Evolutionary conservation across 805 yeast species (phyloP).

Genomic region (Pichia eremophila): DNA sequence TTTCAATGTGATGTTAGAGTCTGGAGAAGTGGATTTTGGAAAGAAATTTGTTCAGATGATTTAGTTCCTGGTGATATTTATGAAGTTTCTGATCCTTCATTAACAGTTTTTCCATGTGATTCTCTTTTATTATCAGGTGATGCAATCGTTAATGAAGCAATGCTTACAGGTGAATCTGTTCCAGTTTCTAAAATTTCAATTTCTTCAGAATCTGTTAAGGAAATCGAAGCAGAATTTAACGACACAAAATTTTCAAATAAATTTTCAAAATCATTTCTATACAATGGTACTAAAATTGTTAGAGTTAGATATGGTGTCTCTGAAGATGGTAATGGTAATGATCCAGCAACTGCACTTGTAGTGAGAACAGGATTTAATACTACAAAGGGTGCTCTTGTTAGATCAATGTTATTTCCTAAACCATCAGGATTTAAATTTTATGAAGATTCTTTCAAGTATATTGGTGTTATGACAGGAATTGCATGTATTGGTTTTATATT

Average conservation of each 20-base stretch:
- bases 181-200: conserved; percentile 83
- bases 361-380: conserved; percentile 90
- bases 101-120: conserved; percentile 76
- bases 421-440: conserved; percentile 91
- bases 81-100: conserved; percentile 81
- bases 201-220: conserved; percentile 47
- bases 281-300: conserved; percentile 82
- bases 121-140: conserved; percentile 82
- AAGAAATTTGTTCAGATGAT: conserved; percentile 61
- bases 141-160: conserved; percentile 93
- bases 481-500: conserved; percentile 79
- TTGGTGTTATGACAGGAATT: conserved; percentile 85
- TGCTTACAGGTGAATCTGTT: conserved; percentile 97
- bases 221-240: conserved; percentile 46
- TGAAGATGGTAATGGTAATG: conserved; percentile 50
- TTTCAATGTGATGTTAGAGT: conserved; percentile 80
- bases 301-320: conserved; percentile 61
- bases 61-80: conserved; percentile 94
- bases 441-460: conserved; percentile 88
- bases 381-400: conserved; percentile 84
- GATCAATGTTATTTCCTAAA: conserved; percentile 95
- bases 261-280: conserved; percentile 69
- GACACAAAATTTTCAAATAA: conserved; percentile 48
- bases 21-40: conserved; percentile 91
- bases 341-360: conserved; percentile 79